Evolutionary conservation across 1,284 basidiomycete species (phyloP).

Genomic region (Wolfiporia cocos): DNA sequence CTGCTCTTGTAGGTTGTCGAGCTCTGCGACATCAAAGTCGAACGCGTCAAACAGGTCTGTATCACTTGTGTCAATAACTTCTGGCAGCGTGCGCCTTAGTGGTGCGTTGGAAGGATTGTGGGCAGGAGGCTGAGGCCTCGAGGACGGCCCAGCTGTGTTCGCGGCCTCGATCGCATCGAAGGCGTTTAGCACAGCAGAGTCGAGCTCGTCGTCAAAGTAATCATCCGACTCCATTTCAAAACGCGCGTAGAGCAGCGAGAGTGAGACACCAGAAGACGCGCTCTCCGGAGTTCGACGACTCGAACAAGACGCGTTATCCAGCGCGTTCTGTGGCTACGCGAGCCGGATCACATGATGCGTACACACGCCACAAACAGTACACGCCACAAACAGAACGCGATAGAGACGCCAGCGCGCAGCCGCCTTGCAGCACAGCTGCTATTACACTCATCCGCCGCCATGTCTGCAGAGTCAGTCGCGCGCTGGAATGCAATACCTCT

Average conservation of each 20-base stretch:
- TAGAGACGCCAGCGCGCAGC: no score
- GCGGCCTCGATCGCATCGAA: slow-evolving; percentile 66
- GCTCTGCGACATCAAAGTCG: slow-evolving; percentile 47
- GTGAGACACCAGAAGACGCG: no score
- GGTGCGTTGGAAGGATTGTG: neutral
- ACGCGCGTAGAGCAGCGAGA: neutral
- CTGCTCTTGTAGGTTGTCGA: slow-evolving; percentile 38
- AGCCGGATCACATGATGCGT: no score
- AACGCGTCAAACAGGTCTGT: slow-evolving; percentile 51
- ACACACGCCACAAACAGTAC: no score
- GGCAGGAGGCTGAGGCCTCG: neutral
- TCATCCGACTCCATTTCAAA: slow-evolving; percentile 65
- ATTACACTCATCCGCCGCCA: no score
- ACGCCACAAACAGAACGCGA: no score
- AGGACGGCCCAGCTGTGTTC: slow-evolving; percentile 19
- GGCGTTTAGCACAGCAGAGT: slow-evolving; percentile 42
- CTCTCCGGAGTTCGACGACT: no score
- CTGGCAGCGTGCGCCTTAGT: slow-evolving; percentile 12
- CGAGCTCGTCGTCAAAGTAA: slow-evolving; percentile 58
- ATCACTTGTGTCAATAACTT: slow-evolving; percentile 31
- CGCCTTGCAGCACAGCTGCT: no score
- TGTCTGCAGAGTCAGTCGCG: slow-evolving; percentile 60
- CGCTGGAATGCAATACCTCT: slow-evolving; percentile 69
- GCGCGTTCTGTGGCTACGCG: no score
- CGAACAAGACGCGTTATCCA: no score